Evolutionary conservation across 768 basidiomycete genomes (phyloP).

Genomic region (Coprinopsis cinerea): DNA sequence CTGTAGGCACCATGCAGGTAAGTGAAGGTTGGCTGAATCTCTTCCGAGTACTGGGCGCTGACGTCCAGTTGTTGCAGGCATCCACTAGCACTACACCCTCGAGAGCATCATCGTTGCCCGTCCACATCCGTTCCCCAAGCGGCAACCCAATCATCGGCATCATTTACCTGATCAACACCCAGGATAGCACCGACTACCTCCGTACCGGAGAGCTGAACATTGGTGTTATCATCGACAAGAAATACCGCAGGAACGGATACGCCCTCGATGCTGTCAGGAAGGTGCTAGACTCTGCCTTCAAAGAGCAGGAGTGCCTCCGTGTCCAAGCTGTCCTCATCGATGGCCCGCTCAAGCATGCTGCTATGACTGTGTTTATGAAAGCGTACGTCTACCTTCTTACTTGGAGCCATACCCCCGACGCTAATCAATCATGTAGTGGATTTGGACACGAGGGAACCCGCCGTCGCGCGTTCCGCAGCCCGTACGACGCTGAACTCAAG

Average conservation of each 20-base stretch:
- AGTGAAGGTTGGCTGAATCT: too few species aligned
- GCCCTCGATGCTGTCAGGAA: slow-evolving; percentile 41
- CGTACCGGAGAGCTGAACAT: slow-evolving; percentile 43
- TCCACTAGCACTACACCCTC: too few species aligned
- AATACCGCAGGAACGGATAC: slow-evolving; percentile 34
- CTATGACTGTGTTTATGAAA: slow-evolving; percentile 43
- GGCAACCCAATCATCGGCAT: slow-evolving; percentile 30
- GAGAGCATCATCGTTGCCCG: too few species aligned
- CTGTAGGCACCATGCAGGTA: too few species aligned
- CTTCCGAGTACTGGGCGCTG: too few species aligned
- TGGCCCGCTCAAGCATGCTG: slow-evolving; percentile 34
- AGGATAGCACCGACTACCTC: slow-evolving; percentile 24
- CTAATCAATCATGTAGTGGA: slow-evolving; percentile 33
- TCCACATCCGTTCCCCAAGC: not conserved
- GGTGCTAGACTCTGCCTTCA: slow-evolving; percentile 44
- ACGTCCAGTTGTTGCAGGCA: too few species aligned
- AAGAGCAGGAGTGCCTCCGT: slow-evolving; percentile 38
- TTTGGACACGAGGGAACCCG: slow-evolving; percentile 62
- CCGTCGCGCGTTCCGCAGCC: slow-evolving; percentile 46
- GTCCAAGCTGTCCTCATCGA: slow-evolving; percentile 49
- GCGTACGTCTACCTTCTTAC: slow-evolving; percentile 16
- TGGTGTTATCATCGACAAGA: slow-evolving; percentile 43
- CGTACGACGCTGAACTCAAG: slow-evolving; percentile 42
- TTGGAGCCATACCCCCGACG: too few species aligned
- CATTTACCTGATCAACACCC: slow-evolving; percentile 34